phyloP scores from a whole-genome alignment of 768 basidiomycete species.

The Galerina marginata region DNA sequence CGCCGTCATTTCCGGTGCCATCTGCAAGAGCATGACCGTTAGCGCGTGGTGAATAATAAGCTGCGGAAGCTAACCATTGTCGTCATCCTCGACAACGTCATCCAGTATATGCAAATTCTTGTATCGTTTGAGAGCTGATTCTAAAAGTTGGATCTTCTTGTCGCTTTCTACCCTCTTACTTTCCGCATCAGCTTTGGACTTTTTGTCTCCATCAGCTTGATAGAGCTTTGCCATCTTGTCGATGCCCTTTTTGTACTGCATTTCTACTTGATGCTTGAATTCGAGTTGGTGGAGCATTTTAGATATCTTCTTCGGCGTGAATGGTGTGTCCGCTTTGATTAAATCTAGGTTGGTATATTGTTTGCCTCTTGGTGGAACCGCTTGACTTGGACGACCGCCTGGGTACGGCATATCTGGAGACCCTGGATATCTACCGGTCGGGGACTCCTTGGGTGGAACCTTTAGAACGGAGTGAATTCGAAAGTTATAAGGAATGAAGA shows the following conservation, averaged over 20 bases:
- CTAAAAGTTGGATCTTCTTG: slow-evolving; percentile 93
- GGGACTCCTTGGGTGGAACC: slow-evolving; percentile 59
- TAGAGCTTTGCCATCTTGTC: slow-evolving; percentile 99
- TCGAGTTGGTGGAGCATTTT: slow-evolving; percentile 98
- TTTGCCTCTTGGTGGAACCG: slow-evolving; percentile 55
- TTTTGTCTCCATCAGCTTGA: slow-evolving; percentile 96
- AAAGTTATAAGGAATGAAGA: background rate
- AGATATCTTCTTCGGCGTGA: slow-evolving; percentile 95
- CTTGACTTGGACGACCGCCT: slow-evolving; percentile 40
- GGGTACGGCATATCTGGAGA: slow-evolving; percentile 45
- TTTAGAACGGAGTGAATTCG: slow-evolving; percentile 26
- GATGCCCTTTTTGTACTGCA: slow-evolving; percentile 97
- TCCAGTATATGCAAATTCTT: slow-evolving; percentile 95
- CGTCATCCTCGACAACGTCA: slow-evolving; percentile 87
- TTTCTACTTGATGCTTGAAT: slow-evolving; percentile 98
- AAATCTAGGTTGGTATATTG: slow-evolving; percentile 88
- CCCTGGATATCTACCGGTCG: slow-evolving; percentile 40
- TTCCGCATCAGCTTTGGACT: slow-evolving; percentile 90
- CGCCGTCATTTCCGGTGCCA: slow-evolving; percentile 71
- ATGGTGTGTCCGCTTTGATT: slow-evolving; percentile 96
- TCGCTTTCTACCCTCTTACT: slow-evolving; percentile 94
- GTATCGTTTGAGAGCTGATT: slow-evolving; percentile 92
- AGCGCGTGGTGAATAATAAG: slow-evolving; percentile 2
- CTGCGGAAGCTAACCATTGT: slow-evolving; percentile 52
- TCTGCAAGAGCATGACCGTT: slow-evolving; percentile 25